Conservation (phyloP, 805 yeast species). For the Dipodascus albidus region DNA sequence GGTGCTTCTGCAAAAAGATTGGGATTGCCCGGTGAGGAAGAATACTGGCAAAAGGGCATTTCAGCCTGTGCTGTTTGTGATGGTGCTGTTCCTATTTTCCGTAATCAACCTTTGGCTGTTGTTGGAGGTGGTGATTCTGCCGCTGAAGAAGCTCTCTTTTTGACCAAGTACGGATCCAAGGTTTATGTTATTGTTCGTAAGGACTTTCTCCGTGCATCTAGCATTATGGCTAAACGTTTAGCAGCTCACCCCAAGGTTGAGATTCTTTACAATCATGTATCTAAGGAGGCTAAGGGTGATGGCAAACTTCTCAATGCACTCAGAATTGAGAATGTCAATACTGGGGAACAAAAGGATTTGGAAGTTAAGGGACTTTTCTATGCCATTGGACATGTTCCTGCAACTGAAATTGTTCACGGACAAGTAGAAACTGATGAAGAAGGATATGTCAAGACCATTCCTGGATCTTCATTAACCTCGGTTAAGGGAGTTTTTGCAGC, state of each 20-base stretch:
- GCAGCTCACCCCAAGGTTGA: conserved; percentile 78
- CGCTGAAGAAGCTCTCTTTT: conserved; percentile 95
- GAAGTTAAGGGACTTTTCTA: conserved; percentile 88
- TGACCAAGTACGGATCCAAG: conserved; percentile 96
- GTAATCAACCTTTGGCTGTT: conserved; percentile 95
- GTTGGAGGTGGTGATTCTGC: conserved; percentile 99
- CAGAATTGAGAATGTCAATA: conserved; percentile 55
- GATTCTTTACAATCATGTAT: conserved; percentile 74
- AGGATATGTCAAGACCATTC: conserved; percentile 81
- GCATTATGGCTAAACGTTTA: conserved; percentile 94
- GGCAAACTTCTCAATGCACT: conserved; percentile 68
- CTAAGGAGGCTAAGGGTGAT: conserved; percentile 86
- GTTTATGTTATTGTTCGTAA: conserved; percentile 90
- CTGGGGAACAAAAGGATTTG: conserved; percentile 57
- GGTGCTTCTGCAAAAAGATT: conserved; percentile 98
- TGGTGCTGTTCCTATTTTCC: conserved; percentile 98
- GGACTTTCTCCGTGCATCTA: conserved; percentile 88
- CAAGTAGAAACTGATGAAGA: conserved; percentile 77
- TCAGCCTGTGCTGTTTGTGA: conserved; percentile 99
- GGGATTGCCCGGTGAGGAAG: conserved; percentile 90
- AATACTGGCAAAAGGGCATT: conserved; percentile 98
- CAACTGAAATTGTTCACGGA: conserved; percentile 66
- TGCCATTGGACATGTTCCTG: conserved; percentile 96
- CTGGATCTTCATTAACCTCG: conserved; percentile 82
- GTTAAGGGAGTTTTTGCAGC: conserved; percentile 93